Base-by-base conservation (phyloP, 371 early-diverging fungal species). In the Chytridium lagenaria region DNA sequence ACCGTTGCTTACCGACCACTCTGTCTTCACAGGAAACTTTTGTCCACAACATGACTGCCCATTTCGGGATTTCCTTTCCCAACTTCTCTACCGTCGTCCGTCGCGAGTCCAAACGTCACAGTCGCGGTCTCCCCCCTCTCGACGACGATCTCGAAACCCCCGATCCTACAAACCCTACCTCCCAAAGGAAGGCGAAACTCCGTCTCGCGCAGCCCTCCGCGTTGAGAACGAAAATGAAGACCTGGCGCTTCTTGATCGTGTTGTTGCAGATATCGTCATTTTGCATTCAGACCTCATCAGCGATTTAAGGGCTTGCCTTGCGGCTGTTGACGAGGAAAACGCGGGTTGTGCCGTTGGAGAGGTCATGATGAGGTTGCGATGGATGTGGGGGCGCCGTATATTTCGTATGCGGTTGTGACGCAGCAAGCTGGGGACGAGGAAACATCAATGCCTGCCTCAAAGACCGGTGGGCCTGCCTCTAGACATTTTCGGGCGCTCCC, bases 181-280 rank as follows among this genome's bases (percentile, higher is more conserved):
- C 0, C 67, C 55, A 2, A 5, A 28, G 12, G 61, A 55, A 50
- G 65, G 61, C 61, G 80, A 79, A 75, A 38, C 69, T 33, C 59
- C 71, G 30, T 28, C 31, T 16, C 55, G 72, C 12, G 71, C 78
- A 57, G 37, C 55, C 30, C 30, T 75, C 57, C 78, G 82, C 5
- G 61, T 81, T 23, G 77, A 77, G 36, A 33, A 72, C 36, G 80
- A 82, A 51, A 79, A 68, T 38, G 76, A 81, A 70, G 77, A 75
- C 31, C 65, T 78, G 23, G 28, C 44, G 16, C 50, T 67, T 16
- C 73, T 81, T 31, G 70, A 76, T 49, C 59, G 68, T 23, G 74
- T 79, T 19, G 52, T 79, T 12, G 61, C 63, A 23, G 73, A 74
- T 28, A 68, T 81, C 37, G 67, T 77, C 23, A 37, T 38, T 5